Conservation (phyloP, 345 rosid species). For the Chamaenerion angustifolium region DNA sequence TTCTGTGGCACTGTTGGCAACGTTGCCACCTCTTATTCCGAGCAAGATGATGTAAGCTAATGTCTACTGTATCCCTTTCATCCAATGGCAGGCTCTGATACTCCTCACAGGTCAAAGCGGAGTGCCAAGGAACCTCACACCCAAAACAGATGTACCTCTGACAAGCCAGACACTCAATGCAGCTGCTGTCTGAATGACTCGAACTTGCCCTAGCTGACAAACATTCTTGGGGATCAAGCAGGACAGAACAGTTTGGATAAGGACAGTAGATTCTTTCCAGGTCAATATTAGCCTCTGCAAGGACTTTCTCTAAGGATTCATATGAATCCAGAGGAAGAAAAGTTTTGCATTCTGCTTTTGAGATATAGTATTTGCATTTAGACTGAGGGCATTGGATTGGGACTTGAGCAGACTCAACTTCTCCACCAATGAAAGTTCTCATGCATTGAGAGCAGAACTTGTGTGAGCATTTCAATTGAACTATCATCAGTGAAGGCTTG, state of each 20-base stretch:
- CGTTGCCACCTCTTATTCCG: constrained; percentile 83
- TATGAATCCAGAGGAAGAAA: constrained; percentile 61
- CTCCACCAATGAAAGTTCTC: constrained; percentile 76
- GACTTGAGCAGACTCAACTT: constrained; percentile 61
- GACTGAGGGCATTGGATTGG: constrained; percentile 84
- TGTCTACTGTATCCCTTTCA: constrained; percentile 76
- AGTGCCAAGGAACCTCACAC: constrained; percentile 95
- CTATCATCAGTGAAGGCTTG: constrained; percentile 62
- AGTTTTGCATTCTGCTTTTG: constrained; percentile 42
- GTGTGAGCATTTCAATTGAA: constrained; percentile 70
- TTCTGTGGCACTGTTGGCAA: constrained; percentile 82
- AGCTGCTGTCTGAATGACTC: constrained; percentile 50
- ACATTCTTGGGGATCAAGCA: constrained; percentile 67
- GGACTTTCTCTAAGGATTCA: constrained; percentile 46
- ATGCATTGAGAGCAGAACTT: constrained; percentile 91
- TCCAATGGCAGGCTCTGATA: constrained; percentile 72
- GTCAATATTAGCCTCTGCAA: constrained; percentile 47
- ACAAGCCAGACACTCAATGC: constrained; percentile 78
- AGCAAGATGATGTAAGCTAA: constrained; percentile 70
- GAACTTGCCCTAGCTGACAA: constrained; percentile 63
- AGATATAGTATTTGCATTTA: constrained; percentile 67
- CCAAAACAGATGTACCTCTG: constrained; percentile 75
- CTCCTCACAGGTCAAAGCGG: constrained; percentile 72
- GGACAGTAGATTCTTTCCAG: constrained; percentile 78
- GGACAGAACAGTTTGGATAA: constrained; percentile 62